These are phyloP conservation scores for Hypseocharis bilobata DNA, from an alignment of 441 rosid species.

Conservation along the genomic window DNA sequence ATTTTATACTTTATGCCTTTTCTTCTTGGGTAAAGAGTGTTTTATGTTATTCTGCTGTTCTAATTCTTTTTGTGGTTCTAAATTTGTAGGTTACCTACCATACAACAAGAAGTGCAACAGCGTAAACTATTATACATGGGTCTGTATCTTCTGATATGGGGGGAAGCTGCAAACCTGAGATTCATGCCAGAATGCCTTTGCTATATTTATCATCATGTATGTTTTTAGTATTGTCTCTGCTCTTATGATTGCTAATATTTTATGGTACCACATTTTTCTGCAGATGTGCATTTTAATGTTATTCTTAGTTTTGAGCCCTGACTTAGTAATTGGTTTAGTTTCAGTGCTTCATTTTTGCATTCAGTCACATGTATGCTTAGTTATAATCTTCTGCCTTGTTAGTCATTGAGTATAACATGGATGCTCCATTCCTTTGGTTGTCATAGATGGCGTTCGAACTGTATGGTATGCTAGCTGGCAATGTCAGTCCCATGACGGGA, in stretches of 20 bases:
- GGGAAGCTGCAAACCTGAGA: slow-evolving; percentile 96
- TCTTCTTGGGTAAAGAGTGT: too few relatives aligned
- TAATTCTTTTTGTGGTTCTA: slow-evolving; percentile 8
- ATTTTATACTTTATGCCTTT: not conserved
- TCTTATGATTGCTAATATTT: not conserved
- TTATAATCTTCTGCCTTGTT: slow-evolving; percentile 1
- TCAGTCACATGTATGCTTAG: not conserved
- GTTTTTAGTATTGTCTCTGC: slow-evolving; percentile 17
- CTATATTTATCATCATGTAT: slow-evolving; percentile 94
- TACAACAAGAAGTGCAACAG: slow-evolving; percentile 98
- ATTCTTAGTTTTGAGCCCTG: not conserved
- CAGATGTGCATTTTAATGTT: not conserved
- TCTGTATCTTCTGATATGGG: slow-evolving; percentile 92
- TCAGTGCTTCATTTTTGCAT: not conserved
- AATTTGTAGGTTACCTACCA: slow-evolving; percentile 81
- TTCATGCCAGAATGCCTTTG: slow-evolving; percentile 99
- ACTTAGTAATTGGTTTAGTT: not conserved
- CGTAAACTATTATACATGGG: slow-evolving; percentile 92
- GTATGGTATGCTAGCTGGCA: slow-evolving; percentile 94
- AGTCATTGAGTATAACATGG: not conserved
- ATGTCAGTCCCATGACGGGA: slow-evolving; percentile 91
- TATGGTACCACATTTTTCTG: not conserved
- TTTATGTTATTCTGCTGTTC: not conserved
- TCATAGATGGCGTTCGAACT: slow-evolving; percentile 91
- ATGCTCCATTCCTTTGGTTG: slow-evolving; percentile 7